These are phyloP conservation scores for Saccharomycopsis oosterbeekiorum DNA, from an alignment of 805 yeast species.

Conservation along the genomic window DNA sequence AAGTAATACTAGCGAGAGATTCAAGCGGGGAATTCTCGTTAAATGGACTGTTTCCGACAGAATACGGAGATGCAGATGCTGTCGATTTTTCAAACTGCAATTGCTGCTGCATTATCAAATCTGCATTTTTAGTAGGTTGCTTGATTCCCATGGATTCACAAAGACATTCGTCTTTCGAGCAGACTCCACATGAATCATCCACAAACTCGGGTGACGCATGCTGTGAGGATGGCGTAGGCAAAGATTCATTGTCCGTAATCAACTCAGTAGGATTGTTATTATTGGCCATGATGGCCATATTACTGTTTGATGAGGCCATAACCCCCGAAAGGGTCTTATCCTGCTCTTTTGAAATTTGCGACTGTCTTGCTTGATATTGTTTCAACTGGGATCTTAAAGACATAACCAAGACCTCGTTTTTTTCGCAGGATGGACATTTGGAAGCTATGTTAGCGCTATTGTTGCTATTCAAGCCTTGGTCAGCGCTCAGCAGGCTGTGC, in stretches of 20 bases:
- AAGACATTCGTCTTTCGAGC: constrained; percentile 57
- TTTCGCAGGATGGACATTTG: background rate
- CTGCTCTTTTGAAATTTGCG: background rate
- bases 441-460: background rate
- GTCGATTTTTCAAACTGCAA: background rate
- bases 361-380: background rate
- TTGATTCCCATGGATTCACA: constrained; percentile 39
- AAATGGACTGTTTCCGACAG: background rate
- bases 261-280: background rate
- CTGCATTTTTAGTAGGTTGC: constrained; percentile 14
- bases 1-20: background rate
- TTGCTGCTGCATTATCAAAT: background rate
- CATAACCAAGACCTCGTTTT: background rate
- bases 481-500: constrained; percentile 3
- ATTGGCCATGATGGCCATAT: background rate
- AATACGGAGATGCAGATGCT: background rate
- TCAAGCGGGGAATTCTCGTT: background rate
- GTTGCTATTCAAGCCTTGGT: background rate
- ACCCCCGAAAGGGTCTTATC: background rate
- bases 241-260: constrained; percentile 5
- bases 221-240: constrained; percentile 18
- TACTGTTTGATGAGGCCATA: background rate
- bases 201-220: constrained; percentile 14
- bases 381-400: background rate
- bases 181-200: constrained; percentile 47